Base-by-base conservation (phyloP, 768 basidiomycete species). In the Naematelia encephala region DNA sequence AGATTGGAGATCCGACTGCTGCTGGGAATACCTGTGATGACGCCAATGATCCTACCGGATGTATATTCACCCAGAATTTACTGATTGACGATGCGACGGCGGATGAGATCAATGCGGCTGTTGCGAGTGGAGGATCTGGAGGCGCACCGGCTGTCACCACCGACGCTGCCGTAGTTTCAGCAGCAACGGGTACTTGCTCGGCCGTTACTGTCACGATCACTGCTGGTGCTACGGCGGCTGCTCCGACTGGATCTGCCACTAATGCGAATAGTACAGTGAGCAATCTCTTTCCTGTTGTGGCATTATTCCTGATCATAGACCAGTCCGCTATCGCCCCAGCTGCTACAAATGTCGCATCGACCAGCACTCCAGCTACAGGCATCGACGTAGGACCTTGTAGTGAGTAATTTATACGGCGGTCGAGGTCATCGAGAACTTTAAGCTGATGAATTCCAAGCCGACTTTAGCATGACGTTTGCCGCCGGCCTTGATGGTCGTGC, bases 21-120 rank as follows among this genome's bases (percentile, higher is more conserved):
- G 80, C 79, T 63, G 84, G 84, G 11, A 84, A 84, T 69, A 80
- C 80, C 14, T 85, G 84, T 62, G 81, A 86, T 51, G 66, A 64
- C 14, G 53, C 55, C 29, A 48, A 63, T 46, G 85, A 87, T 67
- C 51, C 81, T 2, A 68, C 67, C 11, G 85, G 86, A 1, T 87
- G 86, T 75, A 87, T 86, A 65, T 81, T 85, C 78, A 82, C 84
- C 2, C 80, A 84, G 74, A 84, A 85, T 69, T 79, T 85, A 22
- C 73, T 63, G 21, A 61, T 67, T 0, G 28, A 56, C 53, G 60
- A 62, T 22, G 60, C 51, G 8, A 83, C 84, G 13, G 80, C 78
- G 2, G 84, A 76, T 25, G 85, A 86, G 74, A 85, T 86, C 66
- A 71, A 75, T 39, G 83, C 83, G 54, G 85, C 66, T 48, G 63